These are phyloP conservation scores for Leishmania aethiopica DNA, from an alignment of 208 protist species.

Conservation along the genomic window DNA sequence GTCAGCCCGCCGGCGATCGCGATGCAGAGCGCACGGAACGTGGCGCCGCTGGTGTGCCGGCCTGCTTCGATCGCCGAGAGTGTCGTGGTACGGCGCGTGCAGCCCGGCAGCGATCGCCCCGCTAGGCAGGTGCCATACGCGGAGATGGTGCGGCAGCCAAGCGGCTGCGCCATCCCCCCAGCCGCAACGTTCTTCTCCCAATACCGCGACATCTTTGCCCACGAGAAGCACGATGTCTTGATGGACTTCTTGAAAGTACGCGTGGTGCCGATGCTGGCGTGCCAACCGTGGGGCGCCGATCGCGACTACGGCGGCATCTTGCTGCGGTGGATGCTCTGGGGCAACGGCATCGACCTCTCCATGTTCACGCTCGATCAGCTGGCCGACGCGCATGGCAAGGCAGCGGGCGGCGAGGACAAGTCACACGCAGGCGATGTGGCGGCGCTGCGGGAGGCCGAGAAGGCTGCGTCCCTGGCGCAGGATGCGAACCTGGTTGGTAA, in stretches of 20 bases:
- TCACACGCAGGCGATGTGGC: slow-evolving; percentile 6
- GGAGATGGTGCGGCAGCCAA: slow-evolving; percentile 25
- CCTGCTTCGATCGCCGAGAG: slow-evolving; percentile 27
- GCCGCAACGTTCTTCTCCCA: slow-evolving; percentile 40
- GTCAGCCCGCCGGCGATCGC: slow-evolving; percentile 32
- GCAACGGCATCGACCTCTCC: slow-evolving; percentile 84
- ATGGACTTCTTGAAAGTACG: slow-evolving; percentile 58
- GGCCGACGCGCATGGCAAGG: slow-evolving; percentile 24
- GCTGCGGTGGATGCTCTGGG: slow-evolving; percentile 88
- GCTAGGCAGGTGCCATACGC: slow-evolving; percentile 27
- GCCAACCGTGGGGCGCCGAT: slow-evolving; percentile 58
- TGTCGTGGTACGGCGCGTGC: slow-evolving; percentile 28
- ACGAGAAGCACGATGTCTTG: slow-evolving; percentile 74
- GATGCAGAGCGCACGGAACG: slow-evolving; percentile 26
- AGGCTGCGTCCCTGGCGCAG: slow-evolving; percentile 31
- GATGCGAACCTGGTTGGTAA: slow-evolving; percentile 73
- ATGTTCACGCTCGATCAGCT: slow-evolving; percentile 91
- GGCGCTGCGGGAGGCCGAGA: slow-evolving; percentile 44
- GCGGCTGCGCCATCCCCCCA: slow-evolving; percentile 21
- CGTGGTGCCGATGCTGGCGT: slow-evolving; percentile 81
- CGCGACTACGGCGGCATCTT: slow-evolving; percentile 54
- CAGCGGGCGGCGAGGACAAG: slow-evolving; percentile 3
- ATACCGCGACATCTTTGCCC: slow-evolving; percentile 79
- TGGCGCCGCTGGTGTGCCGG: slow-evolving; percentile 17
- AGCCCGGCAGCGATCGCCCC: neutral